These are phyloP conservation scores for Populus davidiana DNA, from an alignment of 345 rosid genomes.

Conservation along the genomic window DNA sequence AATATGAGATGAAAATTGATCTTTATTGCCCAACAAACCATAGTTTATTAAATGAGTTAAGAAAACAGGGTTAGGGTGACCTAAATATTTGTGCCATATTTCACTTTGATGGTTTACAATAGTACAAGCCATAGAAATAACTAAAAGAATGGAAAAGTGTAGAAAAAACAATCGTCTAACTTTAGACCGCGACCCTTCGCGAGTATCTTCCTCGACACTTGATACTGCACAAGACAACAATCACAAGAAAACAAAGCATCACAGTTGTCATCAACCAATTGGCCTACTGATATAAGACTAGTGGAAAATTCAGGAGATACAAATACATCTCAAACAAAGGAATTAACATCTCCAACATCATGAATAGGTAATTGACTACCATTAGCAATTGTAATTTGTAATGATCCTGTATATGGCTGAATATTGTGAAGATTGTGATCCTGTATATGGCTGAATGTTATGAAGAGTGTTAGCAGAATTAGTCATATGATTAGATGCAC, in stretches of 20 bases:
- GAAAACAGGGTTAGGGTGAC: background rate
- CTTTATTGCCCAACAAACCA: background rate
- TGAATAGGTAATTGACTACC: background rate
- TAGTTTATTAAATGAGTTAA: background rate
- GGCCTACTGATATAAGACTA: background rate
- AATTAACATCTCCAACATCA: background rate
- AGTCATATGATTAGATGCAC: constrained; percentile 8
- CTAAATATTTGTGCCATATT: background rate
- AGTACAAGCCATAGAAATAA: background rate
- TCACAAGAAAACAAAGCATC: background rate
- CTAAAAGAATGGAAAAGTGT: background rate
- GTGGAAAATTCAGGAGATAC: background rate
- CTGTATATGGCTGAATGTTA: no score
- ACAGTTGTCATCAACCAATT: background rate
- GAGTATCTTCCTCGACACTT: background rate
- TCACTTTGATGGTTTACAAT: background rate
- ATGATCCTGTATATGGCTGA: background rate
- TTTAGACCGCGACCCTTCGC: background rate
- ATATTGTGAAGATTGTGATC: background rate
- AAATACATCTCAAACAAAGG: background rate
- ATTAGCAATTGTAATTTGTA: background rate
- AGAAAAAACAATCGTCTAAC: background rate
- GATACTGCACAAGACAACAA: background rate
- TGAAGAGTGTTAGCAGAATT: background rate
- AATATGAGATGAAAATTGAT: background rate